A percentile compares a stretch with the other conserved stretches of the same genome.
Evolutionary conservation across 106 monocot species (phyloP).

Genomic region (Acorus gramineus): DNA sequence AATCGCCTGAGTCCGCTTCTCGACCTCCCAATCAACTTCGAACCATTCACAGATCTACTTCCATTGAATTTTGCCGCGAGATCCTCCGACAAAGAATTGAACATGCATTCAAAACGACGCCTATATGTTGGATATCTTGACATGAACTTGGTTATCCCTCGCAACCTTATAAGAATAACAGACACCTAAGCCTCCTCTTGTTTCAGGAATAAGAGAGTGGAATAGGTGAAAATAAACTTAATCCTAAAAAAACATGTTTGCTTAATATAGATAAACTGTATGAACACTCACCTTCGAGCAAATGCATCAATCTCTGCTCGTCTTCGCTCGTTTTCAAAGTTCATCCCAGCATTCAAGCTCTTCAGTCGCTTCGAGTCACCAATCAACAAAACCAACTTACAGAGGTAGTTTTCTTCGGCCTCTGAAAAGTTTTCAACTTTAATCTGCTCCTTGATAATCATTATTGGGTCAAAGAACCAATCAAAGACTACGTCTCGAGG

Average conservation of each 20-base stretch:
- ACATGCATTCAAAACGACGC: conserved; percentile 60
- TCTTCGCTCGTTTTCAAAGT: conserved; percentile 31
- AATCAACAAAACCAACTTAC: conserved; percentile 50
- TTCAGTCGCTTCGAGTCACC: conserved; percentile 42
- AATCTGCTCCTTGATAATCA: conserved; percentile 89
- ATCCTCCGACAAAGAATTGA: conserved; percentile 52
- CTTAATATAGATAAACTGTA: no score
- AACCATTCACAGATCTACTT: conserved; percentile 19
- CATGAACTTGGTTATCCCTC: conserved; percentile 82
- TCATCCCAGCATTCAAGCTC: conserved; percentile 9
- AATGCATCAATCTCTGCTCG: conserved; percentile 67
- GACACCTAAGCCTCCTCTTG: no score
- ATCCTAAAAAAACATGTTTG: no score
- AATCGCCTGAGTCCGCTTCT: conserved; percentile 1
- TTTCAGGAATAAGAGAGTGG: no score
- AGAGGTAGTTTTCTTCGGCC: conserved; percentile 68
- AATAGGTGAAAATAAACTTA: no score
- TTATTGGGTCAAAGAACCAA: conserved; percentile 86
- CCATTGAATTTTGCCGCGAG: conserved; percentile 51
- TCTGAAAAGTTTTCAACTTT: conserved; percentile 47
- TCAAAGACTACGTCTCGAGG: conserved; percentile 71
- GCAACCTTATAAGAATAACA: conserved; percentile 24
- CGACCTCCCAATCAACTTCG: no score
- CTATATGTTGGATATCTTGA: conserved; percentile 77
- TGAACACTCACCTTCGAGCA: conserved; percentile 57